Conservation (phyloP, 2,329 filamentous ascomycete genomes). For the Cercospora sp. region DNA sequence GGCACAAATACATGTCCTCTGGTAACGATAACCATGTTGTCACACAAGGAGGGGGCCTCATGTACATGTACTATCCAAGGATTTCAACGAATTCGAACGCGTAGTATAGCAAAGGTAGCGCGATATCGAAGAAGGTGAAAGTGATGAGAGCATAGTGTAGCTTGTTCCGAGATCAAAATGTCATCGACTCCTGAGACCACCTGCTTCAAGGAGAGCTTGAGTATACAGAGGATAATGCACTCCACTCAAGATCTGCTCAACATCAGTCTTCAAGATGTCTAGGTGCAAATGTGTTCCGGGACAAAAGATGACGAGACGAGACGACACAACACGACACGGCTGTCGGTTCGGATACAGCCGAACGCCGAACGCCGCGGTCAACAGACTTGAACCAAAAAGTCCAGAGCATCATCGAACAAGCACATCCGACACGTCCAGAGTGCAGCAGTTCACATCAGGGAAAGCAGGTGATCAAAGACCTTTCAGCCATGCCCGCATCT, state of each 20-base stretch:
- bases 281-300: background rate
- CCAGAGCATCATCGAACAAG: background rate
- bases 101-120: too few relatives aligned
- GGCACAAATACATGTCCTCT: background rate
- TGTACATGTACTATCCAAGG: too few relatives aligned
- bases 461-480: background rate
- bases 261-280: background rate
- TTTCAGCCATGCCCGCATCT: slow-evolving; percentile 75
- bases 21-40: background rate
- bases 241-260: too few relatives aligned
- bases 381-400: background rate
- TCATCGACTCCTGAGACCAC: too few relatives aligned
- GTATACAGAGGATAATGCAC: too few relatives aligned
- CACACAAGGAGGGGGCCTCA: background rate
- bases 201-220: too few relatives aligned
- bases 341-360: background rate
- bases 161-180: too few relatives aligned
- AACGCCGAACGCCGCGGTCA: background rate
- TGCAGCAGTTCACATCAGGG: background rate
- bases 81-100: too few relatives aligned
- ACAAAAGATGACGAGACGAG: background rate
- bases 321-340: background rate
- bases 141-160: too few relatives aligned
- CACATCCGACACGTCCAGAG: background rate
- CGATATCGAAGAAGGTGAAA: too few relatives aligned